Percentiles rank a stretch among this genome's conserved stretches.
Conservation (phyloP, 208 protist genomes). For the Wallacemonas sp. region DNA sequence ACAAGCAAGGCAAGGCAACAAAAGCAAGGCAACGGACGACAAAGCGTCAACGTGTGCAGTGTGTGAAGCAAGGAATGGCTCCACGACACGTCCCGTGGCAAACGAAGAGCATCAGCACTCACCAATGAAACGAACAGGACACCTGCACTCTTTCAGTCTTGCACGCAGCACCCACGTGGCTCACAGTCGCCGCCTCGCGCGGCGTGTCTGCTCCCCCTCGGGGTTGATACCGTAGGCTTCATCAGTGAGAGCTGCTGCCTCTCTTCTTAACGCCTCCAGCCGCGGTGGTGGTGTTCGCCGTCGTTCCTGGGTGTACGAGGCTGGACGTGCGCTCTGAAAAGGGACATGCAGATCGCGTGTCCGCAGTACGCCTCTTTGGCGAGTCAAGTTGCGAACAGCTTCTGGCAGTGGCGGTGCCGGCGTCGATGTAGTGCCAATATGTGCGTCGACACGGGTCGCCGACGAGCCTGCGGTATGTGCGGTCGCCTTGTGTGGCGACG, state of each 20-base stretch:
- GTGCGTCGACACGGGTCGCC: too few relatives aligned
- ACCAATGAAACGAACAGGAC: too few relatives aligned
- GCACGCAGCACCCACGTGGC: too few relatives aligned
- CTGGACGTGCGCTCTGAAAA: neutral
- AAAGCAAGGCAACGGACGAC: too few relatives aligned
- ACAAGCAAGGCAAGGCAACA: too few relatives aligned
- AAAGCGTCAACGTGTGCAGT: too few relatives aligned
- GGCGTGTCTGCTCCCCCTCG: conserved; percentile 6
- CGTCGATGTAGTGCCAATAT: too few relatives aligned
- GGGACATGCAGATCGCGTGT: conserved; percentile 12
- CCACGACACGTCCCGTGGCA: too few relatives aligned
- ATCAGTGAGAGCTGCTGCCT: conserved; percentile 35
- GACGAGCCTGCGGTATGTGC: too few relatives aligned
- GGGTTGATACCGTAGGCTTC: conserved; percentile 50
- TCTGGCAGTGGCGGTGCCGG: neutral
- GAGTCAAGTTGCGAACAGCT: neutral
- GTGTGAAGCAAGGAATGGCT: too few relatives aligned
- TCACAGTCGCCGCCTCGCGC: neutral
- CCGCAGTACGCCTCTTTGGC: conserved; percentile 8
- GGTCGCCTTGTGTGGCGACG: neutral
- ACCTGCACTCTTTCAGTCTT: too few relatives aligned
- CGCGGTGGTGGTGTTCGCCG: conserved; percentile 16
- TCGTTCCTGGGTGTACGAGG: neutral
- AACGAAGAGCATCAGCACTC: too few relatives aligned
- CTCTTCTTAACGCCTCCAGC: conserved; percentile 27